These are phyloP conservation scores for Symbiodinium pilosum DNA, from an alignment of 73 alveolate genomes.

Conservation along the genomic window DNA sequence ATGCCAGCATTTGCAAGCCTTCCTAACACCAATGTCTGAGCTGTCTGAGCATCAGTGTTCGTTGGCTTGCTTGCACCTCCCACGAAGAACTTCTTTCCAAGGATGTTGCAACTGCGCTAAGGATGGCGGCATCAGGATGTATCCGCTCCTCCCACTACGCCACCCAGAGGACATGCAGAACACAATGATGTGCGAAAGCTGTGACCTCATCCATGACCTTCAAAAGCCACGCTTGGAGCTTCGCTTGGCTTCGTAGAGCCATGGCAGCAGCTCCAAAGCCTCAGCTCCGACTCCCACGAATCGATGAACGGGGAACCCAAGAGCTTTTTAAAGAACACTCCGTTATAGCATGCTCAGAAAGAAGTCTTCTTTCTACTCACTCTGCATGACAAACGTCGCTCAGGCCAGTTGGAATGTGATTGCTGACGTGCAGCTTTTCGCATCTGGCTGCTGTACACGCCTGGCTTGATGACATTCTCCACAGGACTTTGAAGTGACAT, in stretches of 20 bases:
- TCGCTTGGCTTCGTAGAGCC: not conserved
- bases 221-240: not conserved
- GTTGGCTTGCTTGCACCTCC: not conserved
- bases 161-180: not conserved
- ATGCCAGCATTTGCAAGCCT: not conserved
- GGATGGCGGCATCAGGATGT: not conserved
- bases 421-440: slow-evolving; percentile 22
- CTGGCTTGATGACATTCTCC: too few relatives aligned
- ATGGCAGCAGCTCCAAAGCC: slow-evolving; percentile 49
- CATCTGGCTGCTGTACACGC: slow-evolving; percentile 55
- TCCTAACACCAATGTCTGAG: not conserved
- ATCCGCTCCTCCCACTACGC: slow-evolving; percentile 20
- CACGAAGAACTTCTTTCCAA: slow-evolving; percentile 34
- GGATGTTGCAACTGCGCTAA: slow-evolving; percentile 35
- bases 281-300: too few relatives aligned
- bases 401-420: too few relatives aligned
- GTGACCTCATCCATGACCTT: slow-evolving; percentile 22
- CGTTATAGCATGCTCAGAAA: not conserved
- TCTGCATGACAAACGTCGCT: not conserved
- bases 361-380: not conserved
- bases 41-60: not conserved
- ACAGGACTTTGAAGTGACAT: too few relatives aligned
- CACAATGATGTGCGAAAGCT: too few relatives aligned
- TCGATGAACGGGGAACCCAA: too few relatives aligned
- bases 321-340: not conserved